Conservation (phyloP, 768 basidiomycete genomes). For the Pulveroboletus frians region DNA sequence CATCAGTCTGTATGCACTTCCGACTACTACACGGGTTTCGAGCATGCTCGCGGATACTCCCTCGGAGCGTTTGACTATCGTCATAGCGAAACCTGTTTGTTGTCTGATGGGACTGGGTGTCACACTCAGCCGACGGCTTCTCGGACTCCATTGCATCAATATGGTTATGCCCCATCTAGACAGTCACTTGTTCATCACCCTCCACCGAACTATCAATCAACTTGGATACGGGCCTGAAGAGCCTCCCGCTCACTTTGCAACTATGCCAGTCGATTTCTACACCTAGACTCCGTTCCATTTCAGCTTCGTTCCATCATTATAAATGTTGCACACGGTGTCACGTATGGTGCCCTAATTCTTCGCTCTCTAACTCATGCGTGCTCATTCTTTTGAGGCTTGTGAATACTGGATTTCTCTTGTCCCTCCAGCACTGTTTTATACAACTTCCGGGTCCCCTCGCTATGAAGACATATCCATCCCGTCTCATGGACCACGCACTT, state of each 20-base stretch:
- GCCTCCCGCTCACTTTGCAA: not conserved
- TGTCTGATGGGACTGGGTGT: constrained; percentile 38
- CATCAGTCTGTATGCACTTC: constrained; percentile 55
- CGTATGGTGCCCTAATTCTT: constrained; percentile 34
- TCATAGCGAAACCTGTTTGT: constrained; percentile 43
- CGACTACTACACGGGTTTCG: constrained; percentile 41
- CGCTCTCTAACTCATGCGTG: constrained; percentile 36
- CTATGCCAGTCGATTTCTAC: constrained; percentile 10
- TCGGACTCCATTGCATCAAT: constrained; percentile 42
- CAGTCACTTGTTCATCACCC: constrained; percentile 42
- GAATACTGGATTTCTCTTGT: constrained; percentile 33
- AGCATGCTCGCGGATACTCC: constrained; percentile 56
- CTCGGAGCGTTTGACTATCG: constrained; percentile 53
- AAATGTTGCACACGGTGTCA: constrained; percentile 29
- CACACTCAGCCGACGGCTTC: constrained; percentile 34
- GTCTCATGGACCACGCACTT: constrained; percentile 43
- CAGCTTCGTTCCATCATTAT: constrained; percentile 22
- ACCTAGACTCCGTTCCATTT: constrained; percentile 27
- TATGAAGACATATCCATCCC: constrained; percentile 63
- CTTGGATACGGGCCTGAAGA: constrained; percentile 47
- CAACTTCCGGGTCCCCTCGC: constrained; percentile 22
- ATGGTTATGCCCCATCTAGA: constrained; percentile 38
- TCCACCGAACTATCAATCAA: constrained; percentile 42
- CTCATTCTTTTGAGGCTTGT: constrained; percentile 32
- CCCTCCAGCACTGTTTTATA: constrained; percentile 19